A percentile compares a stretch with the other conserved stretches of the same genome.
phyloP scores from a whole-genome alignment of 805 yeast species.

The Blastobotrys robertii region DNA sequence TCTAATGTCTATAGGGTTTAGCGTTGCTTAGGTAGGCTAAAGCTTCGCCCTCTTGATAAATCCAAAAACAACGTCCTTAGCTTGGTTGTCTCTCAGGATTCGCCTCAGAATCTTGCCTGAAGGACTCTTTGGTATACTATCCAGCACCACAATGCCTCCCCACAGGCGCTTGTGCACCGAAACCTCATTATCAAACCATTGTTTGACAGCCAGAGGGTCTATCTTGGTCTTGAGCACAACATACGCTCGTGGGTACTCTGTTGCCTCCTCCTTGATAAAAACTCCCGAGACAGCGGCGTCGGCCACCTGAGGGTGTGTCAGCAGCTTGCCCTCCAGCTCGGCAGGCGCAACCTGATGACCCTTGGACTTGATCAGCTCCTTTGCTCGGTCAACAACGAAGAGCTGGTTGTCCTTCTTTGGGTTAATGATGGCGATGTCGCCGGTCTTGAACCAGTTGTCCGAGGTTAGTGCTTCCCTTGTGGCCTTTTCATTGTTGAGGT shows the following conservation, averaged over 20 bases:
- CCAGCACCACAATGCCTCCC: conserved; percentile 53
- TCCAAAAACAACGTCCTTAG: conserved; percentile 11
- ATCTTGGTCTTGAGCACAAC: conserved; percentile 19
- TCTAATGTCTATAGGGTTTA: neutral
- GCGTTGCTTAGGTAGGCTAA: neutral
- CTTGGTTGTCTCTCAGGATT: conserved; percentile 53
- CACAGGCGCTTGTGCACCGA: conserved; percentile 30
- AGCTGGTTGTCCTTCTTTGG: conserved; percentile 26
- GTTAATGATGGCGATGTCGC: conserved; percentile 41
- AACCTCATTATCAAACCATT: conserved; percentile 29
- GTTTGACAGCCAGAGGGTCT: conserved; percentile 18
- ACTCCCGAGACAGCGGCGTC: conserved; percentile 88
- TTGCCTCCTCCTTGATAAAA: conserved; percentile 61
- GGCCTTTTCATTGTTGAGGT: conserved; percentile 41
- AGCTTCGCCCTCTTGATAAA: neutral
- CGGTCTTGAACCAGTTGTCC: conserved; percentile 51
- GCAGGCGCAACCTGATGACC: conserved; percentile 95
- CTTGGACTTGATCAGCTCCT: conserved; percentile 53
- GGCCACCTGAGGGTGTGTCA: conserved; percentile 64
- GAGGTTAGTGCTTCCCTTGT: conserved; percentile 36
- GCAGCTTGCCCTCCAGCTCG: conserved; percentile 79
- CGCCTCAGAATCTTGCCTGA: conserved; percentile 94
- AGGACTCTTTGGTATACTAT: conserved; percentile 85
- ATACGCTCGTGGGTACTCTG: conserved; percentile 44
- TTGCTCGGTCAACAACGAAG: conserved; percentile 49